These are phyloP conservation scores for Isoetes taiwanensis DNA, from an alignment of 75 land plant species.

Conservation along the genomic window DNA sequence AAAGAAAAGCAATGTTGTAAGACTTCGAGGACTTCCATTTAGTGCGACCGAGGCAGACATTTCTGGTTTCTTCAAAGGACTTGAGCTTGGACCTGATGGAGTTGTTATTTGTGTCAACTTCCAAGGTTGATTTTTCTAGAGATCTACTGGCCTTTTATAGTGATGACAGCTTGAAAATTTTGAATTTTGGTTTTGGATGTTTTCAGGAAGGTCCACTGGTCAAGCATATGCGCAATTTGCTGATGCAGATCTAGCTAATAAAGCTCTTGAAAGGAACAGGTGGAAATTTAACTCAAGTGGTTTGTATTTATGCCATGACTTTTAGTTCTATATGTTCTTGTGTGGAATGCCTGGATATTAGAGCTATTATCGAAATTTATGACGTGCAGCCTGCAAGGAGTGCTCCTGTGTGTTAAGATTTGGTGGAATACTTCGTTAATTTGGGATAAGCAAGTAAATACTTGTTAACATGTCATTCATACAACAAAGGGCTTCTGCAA, in stretches of 20 bases:
- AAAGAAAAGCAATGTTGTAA: constrained; percentile 33
- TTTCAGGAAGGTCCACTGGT: constrained; percentile 29
- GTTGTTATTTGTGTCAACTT: constrained; percentile 33
- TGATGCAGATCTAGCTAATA: constrained; percentile 25
- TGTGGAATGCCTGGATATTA: too few species aligned
- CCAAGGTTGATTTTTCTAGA: constrained; percentile 14
- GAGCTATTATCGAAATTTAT: too few species aligned
- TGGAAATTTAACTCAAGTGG: too few species aligned
- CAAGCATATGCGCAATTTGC: constrained; percentile 37
- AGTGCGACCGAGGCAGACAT: constrained; percentile 27
- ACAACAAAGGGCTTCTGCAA: neutral
- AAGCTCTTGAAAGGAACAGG: constrained; percentile 28
- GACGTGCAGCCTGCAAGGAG: too few species aligned
- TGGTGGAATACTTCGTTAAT: too few species aligned
- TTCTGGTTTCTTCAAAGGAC: constrained; percentile 24
- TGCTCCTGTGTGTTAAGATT: too few species aligned
- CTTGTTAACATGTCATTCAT: neutral
- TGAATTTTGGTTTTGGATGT: neutral
- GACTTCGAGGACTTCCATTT: constrained; percentile 31
- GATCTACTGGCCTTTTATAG: neutral
- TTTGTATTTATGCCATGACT: too few species aligned
- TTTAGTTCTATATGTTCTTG: too few species aligned
- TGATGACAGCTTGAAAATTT: neutral
- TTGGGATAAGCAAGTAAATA: too few species aligned
- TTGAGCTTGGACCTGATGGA: constrained; percentile 32